phyloP scores from a whole-genome alignment of 164 flowering plant species.

The Magnolia officinalis region DNA sequence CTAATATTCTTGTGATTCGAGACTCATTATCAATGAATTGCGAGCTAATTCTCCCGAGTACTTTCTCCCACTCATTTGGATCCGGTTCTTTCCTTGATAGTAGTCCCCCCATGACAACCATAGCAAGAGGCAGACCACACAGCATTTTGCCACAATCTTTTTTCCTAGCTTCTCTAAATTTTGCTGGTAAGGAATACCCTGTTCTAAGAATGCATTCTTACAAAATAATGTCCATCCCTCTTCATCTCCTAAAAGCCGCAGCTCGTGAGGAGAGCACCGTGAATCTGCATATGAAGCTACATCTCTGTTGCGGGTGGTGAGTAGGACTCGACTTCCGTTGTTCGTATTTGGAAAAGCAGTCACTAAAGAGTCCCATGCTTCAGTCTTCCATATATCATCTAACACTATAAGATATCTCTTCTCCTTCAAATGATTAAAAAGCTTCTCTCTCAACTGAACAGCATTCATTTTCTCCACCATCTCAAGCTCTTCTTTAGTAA shows the following conservation, averaged over 20 bases:
- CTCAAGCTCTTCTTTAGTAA: conserved; percentile 26
- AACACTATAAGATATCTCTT: conserved; percentile 34
- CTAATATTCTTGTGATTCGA: not conserved
- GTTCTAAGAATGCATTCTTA: not conserved
- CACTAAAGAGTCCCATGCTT: conserved; percentile 10
- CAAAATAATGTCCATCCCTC: not conserved
- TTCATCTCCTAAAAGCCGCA: not conserved
- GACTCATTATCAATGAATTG: conserved; percentile 4
- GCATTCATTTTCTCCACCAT: conserved; percentile 18
- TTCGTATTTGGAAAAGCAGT: conserved; percentile 11
- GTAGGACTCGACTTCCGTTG: not conserved
- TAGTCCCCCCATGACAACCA: not conserved
- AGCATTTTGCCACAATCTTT: not conserved
- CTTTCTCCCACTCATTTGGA: conserved; percentile 1
- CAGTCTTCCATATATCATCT: not conserved
- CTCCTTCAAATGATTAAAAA: conserved; percentile 30
- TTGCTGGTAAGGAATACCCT: not conserved
- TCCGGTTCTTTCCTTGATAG: not conserved
- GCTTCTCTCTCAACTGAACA: conserved; percentile 33
- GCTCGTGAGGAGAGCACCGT: not conserved
- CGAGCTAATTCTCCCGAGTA: not conserved
- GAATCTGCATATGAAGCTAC: not conserved
- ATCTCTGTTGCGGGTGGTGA: conserved; percentile 3
- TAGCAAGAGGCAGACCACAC: not conserved
- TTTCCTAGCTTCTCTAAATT: not conserved